Percentiles rank a stretch among this genome's conserved stretches.
These are phyloP conservation scores for Boechera divaricarpa DNA, from an alignment of 345 rosid species.

Conservation along the genomic window DNA sequence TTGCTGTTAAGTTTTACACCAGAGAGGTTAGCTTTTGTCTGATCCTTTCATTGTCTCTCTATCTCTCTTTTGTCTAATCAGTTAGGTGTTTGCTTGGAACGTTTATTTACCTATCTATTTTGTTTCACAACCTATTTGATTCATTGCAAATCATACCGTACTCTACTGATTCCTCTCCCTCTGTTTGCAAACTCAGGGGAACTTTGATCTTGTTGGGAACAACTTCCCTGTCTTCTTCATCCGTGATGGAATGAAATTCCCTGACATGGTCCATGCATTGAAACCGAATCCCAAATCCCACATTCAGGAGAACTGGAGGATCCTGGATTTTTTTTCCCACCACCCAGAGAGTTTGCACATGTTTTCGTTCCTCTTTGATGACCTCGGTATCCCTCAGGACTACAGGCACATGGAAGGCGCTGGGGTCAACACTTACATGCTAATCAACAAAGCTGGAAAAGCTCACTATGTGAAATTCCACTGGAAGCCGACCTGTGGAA, in stretches of 20 bases:
- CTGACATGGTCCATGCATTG: conserved; percentile 90
- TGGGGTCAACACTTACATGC: conserved; percentile 85
- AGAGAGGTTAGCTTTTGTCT: conserved; percentile 70
- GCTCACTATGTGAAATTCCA: conserved; percentile 87
- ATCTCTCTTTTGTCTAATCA: no score
- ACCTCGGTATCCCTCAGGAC: conserved; percentile 88
- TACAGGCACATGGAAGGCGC: conserved; percentile 96
- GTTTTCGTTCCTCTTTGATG: conserved; percentile 90
- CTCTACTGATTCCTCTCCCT: conserved; percentile 2
- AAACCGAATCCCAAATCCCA: conserved; percentile 99
- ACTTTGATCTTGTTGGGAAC: conserved; percentile 99
- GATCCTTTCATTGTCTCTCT: conserved; percentile 7
- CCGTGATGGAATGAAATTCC: conserved; percentile 97
- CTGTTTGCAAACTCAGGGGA: conserved; percentile 64
- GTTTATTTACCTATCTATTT: neutral
- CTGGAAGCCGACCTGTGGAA: conserved; percentile 97
- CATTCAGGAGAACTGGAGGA: conserved; percentile 97
- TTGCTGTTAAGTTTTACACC: conserved; percentile 97
- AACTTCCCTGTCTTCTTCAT: conserved; percentile 95
- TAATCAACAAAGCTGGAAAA: conserved; percentile 92
- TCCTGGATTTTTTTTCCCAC: conserved; percentile 91
- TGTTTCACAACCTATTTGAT: neutral
- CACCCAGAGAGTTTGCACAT: conserved; percentile 94
- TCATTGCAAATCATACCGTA: neutral
- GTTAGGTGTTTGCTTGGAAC: neutral